Conservation (phyloP, 371 early-diverging fungal genomes). For the Rhizomucor pusillus region DNA sequence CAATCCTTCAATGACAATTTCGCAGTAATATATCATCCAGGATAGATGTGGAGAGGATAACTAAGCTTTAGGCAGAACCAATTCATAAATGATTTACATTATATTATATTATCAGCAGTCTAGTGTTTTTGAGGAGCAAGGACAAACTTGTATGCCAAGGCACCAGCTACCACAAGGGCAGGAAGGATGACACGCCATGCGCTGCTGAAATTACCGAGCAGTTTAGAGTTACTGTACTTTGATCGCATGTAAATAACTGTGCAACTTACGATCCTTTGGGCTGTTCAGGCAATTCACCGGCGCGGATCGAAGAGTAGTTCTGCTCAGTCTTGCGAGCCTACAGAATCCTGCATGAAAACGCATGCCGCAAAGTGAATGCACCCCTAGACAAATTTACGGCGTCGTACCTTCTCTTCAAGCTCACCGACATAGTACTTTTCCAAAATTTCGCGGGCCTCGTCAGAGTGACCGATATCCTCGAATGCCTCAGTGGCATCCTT, state of each 20-base stretch:
- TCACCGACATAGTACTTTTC: conserved; percentile 39
- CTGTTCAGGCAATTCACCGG: conserved; percentile 40
- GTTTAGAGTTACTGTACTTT: not conserved
- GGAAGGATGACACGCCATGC: conserved; percentile 26
- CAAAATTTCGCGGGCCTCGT: conserved; percentile 56
- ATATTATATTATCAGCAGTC: too few species aligned
- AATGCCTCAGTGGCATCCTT: conserved; percentile 84
- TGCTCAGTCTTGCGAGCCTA: conserved; percentile 26
- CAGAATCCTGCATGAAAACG: not conserved
- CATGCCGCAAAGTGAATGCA: not conserved
- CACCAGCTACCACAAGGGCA: conserved; percentile 23
- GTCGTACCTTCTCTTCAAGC: conserved; percentile 36
- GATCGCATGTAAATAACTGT: not conserved
- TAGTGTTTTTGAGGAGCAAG: conserved; percentile 25
- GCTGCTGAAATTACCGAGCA: conserved; percentile 5
- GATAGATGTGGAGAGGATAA: too few species aligned
- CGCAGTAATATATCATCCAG: too few species aligned
- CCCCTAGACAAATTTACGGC: not conserved
- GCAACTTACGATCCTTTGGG: conserved; percentile 40
- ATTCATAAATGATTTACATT: too few species aligned
- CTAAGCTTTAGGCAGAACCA: too few species aligned
- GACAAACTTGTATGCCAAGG: conserved; percentile 38
- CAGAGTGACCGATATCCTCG: conserved; percentile 90
- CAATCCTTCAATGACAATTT: too few species aligned
- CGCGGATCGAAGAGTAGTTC: conserved; percentile 30